Conservation (phyloP, 164 flowering plant species). For the Piper betle region DNA sequence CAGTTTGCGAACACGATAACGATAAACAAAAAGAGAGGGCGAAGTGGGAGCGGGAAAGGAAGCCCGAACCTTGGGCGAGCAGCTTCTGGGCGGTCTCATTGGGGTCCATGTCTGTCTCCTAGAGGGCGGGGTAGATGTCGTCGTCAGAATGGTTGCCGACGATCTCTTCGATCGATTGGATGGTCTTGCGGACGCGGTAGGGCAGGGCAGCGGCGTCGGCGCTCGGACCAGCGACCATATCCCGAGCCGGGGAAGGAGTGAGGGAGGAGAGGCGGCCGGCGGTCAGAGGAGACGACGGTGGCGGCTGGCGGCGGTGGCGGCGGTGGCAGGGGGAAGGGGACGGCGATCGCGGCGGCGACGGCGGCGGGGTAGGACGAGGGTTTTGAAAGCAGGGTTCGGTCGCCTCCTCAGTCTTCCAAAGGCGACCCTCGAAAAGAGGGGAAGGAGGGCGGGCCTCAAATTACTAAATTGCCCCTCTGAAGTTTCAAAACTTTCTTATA, state of each 20-base stretch:
- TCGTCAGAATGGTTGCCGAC: constrained; percentile 72
- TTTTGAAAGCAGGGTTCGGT: constrained; percentile 1
- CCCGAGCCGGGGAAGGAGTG: background rate
- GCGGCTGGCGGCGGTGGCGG: background rate
- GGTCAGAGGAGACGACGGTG: background rate
- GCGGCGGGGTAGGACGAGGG: background rate
- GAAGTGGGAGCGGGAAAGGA: background rate
- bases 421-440: too few species aligned
- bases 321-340: too few species aligned
- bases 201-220: constrained; percentile 13
- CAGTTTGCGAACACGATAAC: too few species aligned
- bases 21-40: too few species aligned
- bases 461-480: too few species aligned
- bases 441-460: too few species aligned
- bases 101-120: constrained; percentile 86
- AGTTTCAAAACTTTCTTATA: too few species aligned
- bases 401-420: too few species aligned
- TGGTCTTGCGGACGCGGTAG: constrained; percentile 38
- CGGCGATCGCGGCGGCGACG: background rate
- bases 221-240: constrained; percentile 10
- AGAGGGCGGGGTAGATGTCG: constrained; percentile 57
- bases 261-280: background rate
- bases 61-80: constrained; percentile 54
- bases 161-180: constrained; percentile 64
- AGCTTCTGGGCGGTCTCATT: constrained; percentile 70